A percentile compares a stretch with the other conserved stretches of the same genome.
Evolutionary conservation across 176 grass and related monocot genomes (phyloP).

Genomic region (Olyra latifolia): DNA sequence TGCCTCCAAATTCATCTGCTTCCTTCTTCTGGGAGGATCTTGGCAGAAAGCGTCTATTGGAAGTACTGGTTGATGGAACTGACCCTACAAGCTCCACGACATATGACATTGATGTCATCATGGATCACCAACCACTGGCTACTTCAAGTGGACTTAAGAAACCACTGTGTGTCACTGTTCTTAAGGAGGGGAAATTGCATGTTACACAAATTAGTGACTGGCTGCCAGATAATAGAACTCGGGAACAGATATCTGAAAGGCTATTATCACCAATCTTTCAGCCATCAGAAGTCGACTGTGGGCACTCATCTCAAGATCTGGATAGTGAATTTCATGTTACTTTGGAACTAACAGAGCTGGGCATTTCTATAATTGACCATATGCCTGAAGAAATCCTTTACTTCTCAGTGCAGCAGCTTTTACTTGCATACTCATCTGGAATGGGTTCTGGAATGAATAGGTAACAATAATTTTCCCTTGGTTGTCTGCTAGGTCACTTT

Average conservation of each 20-base stretch:
- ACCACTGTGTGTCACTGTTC: slow-evolving; percentile 64
- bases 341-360: slow-evolving; percentile 78
- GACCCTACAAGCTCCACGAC: slow-evolving; percentile 59
- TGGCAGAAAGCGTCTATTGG: slow-evolving; percentile 64
- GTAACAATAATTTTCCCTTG: slow-evolving; percentile 38
- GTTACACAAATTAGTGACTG: slow-evolving; percentile 78
- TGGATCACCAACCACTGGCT: slow-evolving; percentile 68
- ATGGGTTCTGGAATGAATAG: slow-evolving; percentile 91
- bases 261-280: slow-evolving; percentile 67
- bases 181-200: slow-evolving; percentile 81
- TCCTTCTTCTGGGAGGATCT: slow-evolving; percentile 98
- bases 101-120: slow-evolving; percentile 77
- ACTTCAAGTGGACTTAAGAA: slow-evolving; percentile 56
- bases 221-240: slow-evolving; percentile 76
- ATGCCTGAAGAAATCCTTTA: slow-evolving; percentile 98
- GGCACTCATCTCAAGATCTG: slow-evolving; percentile 52
- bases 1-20: slow-evolving; percentile 82
- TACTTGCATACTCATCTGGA: slow-evolving; percentile 90
- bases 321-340: slow-evolving; percentile 91
- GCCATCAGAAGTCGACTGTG: slow-evolving; percentile 73
- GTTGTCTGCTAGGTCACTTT: slow-evolving; percentile 16
- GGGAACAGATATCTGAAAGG: slow-evolving; percentile 47
- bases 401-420: slow-evolving; percentile 86
- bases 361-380: slow-evolving; percentile 88
- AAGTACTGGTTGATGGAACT: slow-evolving; percentile 82